These are phyloP conservation scores for Aspergillus sergii DNA, from an alignment of 2,329 filamentous ascomycete genomes.

Conservation along the genomic window DNA sequence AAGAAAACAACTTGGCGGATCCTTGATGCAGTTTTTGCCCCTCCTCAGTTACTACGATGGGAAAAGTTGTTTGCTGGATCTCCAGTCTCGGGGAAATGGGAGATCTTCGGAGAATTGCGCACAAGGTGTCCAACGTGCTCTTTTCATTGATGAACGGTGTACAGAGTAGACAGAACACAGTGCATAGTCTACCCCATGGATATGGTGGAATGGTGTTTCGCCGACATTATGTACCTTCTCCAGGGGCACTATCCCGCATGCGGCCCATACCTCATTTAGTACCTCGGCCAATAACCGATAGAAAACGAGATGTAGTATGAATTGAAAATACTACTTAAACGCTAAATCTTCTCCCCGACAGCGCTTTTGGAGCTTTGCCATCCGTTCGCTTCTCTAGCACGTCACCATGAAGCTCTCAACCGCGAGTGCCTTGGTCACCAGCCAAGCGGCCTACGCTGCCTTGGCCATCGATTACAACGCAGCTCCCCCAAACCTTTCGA, in stretches of 20 bases:
- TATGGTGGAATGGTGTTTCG: background rate
- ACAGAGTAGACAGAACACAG: background rate
- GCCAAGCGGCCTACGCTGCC: background rate
- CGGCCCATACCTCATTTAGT: background rate
- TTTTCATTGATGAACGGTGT: background rate
- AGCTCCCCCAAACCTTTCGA: constrained; percentile 20
- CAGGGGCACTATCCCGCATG: background rate
- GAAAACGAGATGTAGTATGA: background rate
- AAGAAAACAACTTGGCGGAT: background rate
- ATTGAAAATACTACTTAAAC: background rate
- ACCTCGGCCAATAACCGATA: background rate
- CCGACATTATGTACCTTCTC: constrained; percentile 2
- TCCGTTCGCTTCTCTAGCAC: background rate
- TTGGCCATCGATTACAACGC: constrained; percentile 12
- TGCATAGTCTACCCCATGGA: background rate
- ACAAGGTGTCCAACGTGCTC: background rate
- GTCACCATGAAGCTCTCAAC: constrained; percentile 1
- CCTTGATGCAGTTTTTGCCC: background rate
- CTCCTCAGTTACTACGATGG: background rate
- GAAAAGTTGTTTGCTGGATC: background rate
- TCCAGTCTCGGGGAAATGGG: constrained; percentile 2
- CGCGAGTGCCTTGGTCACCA: background rate
- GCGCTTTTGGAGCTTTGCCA: background rate
- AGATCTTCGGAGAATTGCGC: background rate
- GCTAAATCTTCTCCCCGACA: background rate